Evolutionary conservation across 305 asterid genomes (phyloP), one percentile per base, ranked within the genome.

Genomic region (Lippia alba): DNA sequence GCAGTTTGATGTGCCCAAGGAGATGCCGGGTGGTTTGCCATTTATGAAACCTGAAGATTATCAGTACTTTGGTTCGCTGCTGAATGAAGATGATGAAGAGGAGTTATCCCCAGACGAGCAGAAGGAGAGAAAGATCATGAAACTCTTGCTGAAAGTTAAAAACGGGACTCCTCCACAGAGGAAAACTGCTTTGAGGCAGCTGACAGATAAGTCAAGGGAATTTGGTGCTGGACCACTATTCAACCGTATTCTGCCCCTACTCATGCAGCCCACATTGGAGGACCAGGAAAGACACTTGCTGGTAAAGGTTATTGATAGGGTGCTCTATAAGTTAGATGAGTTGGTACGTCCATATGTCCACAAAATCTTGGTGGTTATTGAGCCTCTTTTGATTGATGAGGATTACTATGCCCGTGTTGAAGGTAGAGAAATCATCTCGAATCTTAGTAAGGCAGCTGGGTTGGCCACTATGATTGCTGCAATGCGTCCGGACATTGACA

Each of bases 81-180:
- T 81, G 12, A 84, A 84, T 66, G 89, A 84, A 33, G 86, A 84
- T 0, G 56, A 84, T n/a, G 89, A 84, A 55, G 89, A 84, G 62
- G 92, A 89, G 73, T 74, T 84, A 54, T 77, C 96, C 67, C 96
- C 96, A 0, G 96, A 89, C 0, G 96, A 91, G 84, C 98, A 89
- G 84, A 93, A 89, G 60, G 98, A 93, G 80, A 80, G 94, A 24
- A 91, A 94, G 85, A 88, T 91, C 73, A 94, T 88, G 97, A 94
- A 91, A 71, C 90, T 91, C 30, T 72, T 94, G 85, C 91, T 94
- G 33, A 94, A 94, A 79, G 94, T 91, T 54, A 94, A 91, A 75
- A 94, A 91, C n/a, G 98, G 98, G 11, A 94, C 98, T 53, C 97
- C 98, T n/a, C 92, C 97, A 0, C 98, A 94, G 85, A 86, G 98